Base-by-base conservation (phyloP, 495 filamentous ascomycete species). In the Trichoderma virens region DNA sequence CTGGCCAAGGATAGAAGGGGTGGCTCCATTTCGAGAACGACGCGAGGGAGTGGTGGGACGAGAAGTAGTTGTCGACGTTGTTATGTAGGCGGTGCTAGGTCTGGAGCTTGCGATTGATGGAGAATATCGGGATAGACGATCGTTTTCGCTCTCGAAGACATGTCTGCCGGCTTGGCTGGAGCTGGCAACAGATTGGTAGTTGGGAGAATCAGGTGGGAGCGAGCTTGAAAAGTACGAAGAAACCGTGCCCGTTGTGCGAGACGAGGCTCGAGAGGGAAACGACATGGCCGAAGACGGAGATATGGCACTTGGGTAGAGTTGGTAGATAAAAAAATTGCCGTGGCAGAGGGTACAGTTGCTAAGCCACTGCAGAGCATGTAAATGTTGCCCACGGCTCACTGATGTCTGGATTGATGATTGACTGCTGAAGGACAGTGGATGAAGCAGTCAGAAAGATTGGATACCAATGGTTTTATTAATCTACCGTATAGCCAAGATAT, bases 11-110 rank as follows among this genome's bases (percentile, higher is more conserved):
- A 81, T 82, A 28, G 88, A 88, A 28, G 87, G 76, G 38, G 39
- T 43, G n/a, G 35, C 34, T 20, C 31, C 59, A 64, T 88, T 88
- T 66, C 88, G 88, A 63, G 90, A 88, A n/a, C 85, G 85, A n/a
- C 72, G 61, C 8, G 61, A 62, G 34, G 61, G 28, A 31, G 61
- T 62, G 8, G 35, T 31, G 2, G 61, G 34, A 13, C 61, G 61
- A 14, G 61, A 56, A 30, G 20, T 56, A 6, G 51, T 31, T 30
- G 51, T 18, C 25, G 51, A 56, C 28, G 25, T 18, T 27, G 51
- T 56, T 0, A n/a, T 56, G 9, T 28, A 16, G 27, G 51, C 3
- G 23, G 23, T 28, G 23, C 51, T 30, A 2, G 51, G 27, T 18
- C 51, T 27, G 4, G 51, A 56, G 13, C 51, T 56, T 3, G 27